These are phyloP conservation scores for Magnaporthiopsis incrustans DNA, from an alignment of 2,329 filamentous ascomycete species.

Conservation along the genomic window DNA sequence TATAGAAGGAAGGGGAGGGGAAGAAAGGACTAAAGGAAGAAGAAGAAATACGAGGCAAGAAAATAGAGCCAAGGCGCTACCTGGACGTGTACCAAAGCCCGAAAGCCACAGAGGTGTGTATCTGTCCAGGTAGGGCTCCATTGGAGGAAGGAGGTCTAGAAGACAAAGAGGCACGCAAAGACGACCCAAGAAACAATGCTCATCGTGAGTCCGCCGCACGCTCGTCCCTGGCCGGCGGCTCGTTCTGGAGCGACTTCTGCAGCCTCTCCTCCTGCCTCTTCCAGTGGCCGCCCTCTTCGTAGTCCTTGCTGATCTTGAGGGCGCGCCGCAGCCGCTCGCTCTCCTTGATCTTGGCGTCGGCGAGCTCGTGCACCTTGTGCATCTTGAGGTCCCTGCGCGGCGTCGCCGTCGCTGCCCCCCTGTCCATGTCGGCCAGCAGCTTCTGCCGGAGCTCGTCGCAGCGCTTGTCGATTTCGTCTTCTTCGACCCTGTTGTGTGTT, in stretches of 20 bases:
- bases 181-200: too few species aligned
- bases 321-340: conserved; percentile 81
- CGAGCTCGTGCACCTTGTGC: conserved; percentile 93
- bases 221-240: neutral
- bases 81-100: neutral
- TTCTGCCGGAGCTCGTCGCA: conserved; percentile 60
- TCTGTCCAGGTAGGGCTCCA: too few species aligned
- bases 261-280: conserved; percentile 69
- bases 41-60: neutral
- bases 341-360: conserved; percentile 92
- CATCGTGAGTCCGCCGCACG: neutral
- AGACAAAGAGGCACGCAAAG: too few species aligned
- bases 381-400: conserved; percentile 61
- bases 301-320: conserved; percentile 77
- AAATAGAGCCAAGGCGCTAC: neutral
- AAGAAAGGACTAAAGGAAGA: too few species aligned
- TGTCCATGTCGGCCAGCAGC: conserved; percentile 49
- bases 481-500: conserved; percentile 51
- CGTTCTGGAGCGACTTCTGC: conserved; percentile 31
- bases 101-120: neutral
- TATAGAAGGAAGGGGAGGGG: neutral
- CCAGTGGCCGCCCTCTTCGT: conserved; percentile 83
- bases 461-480: conserved; percentile 81
- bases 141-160: too few species aligned
- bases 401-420: conserved; percentile 26